phyloP scores from a whole-genome alignment of 2,329 filamentous ascomycete species.

The Aureobasidium mangrovei region DNA sequence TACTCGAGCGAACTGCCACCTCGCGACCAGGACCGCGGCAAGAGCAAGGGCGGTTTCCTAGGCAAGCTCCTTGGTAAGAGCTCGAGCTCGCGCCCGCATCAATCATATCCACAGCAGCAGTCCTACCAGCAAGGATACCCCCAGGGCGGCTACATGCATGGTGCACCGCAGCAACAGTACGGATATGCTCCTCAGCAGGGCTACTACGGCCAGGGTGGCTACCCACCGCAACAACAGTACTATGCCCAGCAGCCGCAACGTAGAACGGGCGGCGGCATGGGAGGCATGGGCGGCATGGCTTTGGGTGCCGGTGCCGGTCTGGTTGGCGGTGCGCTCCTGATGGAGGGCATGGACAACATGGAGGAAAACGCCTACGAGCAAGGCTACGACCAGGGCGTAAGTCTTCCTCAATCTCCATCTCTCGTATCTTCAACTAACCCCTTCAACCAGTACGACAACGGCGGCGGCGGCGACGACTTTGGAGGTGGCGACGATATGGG shows the following conservation, averaged over 20 bases:
- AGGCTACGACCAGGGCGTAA: conserved; percentile 32
- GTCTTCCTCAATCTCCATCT: conserved; percentile 17
- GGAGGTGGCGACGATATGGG: conserved; percentile 27
- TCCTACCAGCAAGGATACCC: conserved; percentile 21
- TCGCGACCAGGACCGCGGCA: conserved; percentile 30
- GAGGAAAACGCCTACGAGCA: conserved; percentile 44
- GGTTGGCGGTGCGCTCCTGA: conserved; percentile 66
- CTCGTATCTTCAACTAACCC: background rate
- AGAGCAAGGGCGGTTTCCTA: conserved; percentile 38
- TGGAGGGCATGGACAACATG: conserved; percentile 51
- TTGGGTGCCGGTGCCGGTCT: conserved; percentile 67
- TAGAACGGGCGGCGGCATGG: conserved; percentile 46
- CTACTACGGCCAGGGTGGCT: conserved; percentile 21
- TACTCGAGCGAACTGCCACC: conserved; percentile 23
- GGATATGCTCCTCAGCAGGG: conserved; percentile 25
- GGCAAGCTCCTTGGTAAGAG: conserved; percentile 46
- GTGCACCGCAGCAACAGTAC: conserved; percentile 10
- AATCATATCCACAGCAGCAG: conserved; percentile 13
- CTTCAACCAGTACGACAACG: conserved; percentile 22
- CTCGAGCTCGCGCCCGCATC: conserved; percentile 16
- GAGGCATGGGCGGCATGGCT: conserved; percentile 64
- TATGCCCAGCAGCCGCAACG: conserved; percentile 32
- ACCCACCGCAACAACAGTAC: conserved; percentile 22
- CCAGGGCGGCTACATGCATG: conserved; percentile 20
- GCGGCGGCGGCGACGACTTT: conserved; percentile 26